Conservation (phyloP, 495 filamentous ascomycete species). For the Penicillium macrosclerotiorum region DNA sequence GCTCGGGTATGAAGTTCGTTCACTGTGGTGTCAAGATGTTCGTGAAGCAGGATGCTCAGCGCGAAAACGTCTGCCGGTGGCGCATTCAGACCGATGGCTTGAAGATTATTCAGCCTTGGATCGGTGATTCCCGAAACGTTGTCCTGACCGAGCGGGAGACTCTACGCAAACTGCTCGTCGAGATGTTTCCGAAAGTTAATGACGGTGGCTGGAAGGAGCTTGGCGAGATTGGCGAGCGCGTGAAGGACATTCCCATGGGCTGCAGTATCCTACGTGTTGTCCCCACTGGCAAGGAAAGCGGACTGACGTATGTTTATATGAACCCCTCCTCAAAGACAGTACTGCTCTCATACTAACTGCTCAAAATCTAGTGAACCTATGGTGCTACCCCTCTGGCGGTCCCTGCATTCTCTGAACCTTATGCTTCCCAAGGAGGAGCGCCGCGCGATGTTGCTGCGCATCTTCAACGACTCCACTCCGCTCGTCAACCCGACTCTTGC, state of each 20-base stretch:
- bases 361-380: slow-evolving; percentile 61
- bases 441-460: slow-evolving; percentile 82
- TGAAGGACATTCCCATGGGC: slow-evolving; percentile 76
- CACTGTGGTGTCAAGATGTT: slow-evolving; percentile 98
- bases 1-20: slow-evolving; percentile 87
- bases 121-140: slow-evolving; percentile 76
- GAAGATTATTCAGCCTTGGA: slow-evolving; percentile 80
- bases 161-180: slow-evolving; percentile 73
- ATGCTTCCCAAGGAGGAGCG: slow-evolving; percentile 98
- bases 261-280: slow-evolving; percentile 88
- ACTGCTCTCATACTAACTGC: neutral
- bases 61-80: slow-evolving; percentile 81
- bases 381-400: slow-evolving; percentile 89
- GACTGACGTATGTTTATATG: slow-evolving; percentile 63
- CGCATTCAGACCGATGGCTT: slow-evolving; percentile 93
- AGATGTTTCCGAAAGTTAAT: slow-evolving; percentile 90
- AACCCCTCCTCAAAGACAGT: neutral
- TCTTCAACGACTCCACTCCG: slow-evolving; percentile 82
- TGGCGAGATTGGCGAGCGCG: slow-evolving; percentile 83
- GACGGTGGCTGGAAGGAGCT: slow-evolving; percentile 67
- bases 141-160: slow-evolving; percentile 71
- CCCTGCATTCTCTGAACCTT: slow-evolving; percentile 79
- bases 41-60: slow-evolving; percentile 92
- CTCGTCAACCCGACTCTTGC: slow-evolving; percentile 52
- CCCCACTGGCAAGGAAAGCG: slow-evolving; percentile 63